phyloP scores from a whole-genome alignment of 2,329 filamentous ascomycete species.

The Fusarium cicatricum region DNA sequence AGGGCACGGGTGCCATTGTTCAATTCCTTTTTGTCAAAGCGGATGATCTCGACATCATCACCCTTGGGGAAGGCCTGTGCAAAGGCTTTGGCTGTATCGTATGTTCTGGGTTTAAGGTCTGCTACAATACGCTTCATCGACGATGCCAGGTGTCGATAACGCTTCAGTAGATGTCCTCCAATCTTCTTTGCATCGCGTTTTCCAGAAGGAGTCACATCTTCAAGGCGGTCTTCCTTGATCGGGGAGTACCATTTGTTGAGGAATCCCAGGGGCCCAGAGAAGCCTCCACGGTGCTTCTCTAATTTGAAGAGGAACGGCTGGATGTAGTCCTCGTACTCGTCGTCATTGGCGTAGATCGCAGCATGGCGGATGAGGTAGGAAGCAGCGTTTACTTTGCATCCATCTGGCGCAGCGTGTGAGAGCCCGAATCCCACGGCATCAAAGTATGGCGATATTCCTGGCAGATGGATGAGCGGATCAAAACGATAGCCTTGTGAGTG shows the following conservation, averaged over 20 bases:
- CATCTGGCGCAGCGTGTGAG: conserved; percentile 31
- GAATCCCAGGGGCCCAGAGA: conserved; percentile 29
- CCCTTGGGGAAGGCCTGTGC: conserved; percentile 20
- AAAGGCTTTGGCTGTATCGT: conserved; percentile 35
- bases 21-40: conserved; percentile 31
- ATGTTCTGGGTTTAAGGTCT: conserved; percentile 35
- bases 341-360: conserved; percentile 38
- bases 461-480: conserved; percentile 36
- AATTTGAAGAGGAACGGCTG: conserved; percentile 33
- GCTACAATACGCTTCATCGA: conserved; percentile 35
- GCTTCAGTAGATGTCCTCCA: conserved; percentile 28
- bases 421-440: conserved; percentile 37
- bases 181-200: conserved; percentile 30
- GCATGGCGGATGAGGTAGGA: conserved; percentile 38
- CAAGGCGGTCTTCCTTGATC: conserved; percentile 33
- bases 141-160: conserved; percentile 29
- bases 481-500: conserved; percentile 37
- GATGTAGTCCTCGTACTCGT: conserved; percentile 38
- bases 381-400: conserved; percentile 31
- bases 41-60: conserved; percentile 23
- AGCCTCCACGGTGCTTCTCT: conserved; percentile 32
- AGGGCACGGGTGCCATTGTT: conserved; percentile 36
- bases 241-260: conserved; percentile 36
- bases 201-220: conserved; percentile 36
- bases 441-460: conserved; percentile 39